These are phyloP conservation scores for Thelonectria rubi DNA, from an alignment of 2,329 filamentous ascomycete species.

Conservation along the genomic window DNA sequence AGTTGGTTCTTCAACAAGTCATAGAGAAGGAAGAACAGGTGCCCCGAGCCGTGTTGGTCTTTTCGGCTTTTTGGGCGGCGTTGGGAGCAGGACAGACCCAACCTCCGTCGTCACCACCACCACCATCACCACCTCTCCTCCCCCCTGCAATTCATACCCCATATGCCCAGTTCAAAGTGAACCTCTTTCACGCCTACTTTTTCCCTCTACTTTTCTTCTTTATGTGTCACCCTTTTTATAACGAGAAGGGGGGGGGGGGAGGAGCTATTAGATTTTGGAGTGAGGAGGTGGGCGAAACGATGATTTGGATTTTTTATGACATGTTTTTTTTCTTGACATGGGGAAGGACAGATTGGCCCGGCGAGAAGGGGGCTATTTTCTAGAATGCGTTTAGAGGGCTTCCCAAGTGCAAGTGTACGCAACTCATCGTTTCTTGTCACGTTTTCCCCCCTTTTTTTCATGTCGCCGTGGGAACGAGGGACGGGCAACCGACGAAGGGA, in stretches of 20 bases:
- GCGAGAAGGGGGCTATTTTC: conserved; percentile 12
- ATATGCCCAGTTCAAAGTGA: conserved; percentile 20
- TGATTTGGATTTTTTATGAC: conserved; percentile 46
- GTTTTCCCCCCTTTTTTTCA: no score
- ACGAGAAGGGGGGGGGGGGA: conserved; percentile 19
- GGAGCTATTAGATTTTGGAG: conserved; percentile 34
- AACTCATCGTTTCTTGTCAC: no score
- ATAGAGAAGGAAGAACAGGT: conserved; percentile 41
- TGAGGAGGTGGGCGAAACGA: conserved; percentile 38
- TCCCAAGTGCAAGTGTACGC: no score
- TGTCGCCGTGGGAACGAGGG: conserved; percentile 13
- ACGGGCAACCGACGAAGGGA: conserved; percentile 19
- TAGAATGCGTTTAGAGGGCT: not conserved
- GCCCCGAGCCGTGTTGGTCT: conserved; percentile 26
- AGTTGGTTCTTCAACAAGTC: conserved; percentile 80
- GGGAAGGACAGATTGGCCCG: conserved; percentile 29
- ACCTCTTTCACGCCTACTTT: conserved; percentile 26
- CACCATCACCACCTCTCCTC: not conserved
- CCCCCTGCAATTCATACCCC: conserved; percentile 18
- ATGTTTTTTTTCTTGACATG: conserved; percentile 25
- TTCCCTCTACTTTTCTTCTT: conserved; percentile 13
- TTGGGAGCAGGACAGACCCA: no score
- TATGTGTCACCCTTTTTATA: conserved; percentile 28
- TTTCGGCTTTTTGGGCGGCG: conserved; percentile 39
- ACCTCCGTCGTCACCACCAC: not conserved